Conservation (phyloP, 2,329 filamentous ascomycete genomes). For the Alternaria brassicicola region DNA sequence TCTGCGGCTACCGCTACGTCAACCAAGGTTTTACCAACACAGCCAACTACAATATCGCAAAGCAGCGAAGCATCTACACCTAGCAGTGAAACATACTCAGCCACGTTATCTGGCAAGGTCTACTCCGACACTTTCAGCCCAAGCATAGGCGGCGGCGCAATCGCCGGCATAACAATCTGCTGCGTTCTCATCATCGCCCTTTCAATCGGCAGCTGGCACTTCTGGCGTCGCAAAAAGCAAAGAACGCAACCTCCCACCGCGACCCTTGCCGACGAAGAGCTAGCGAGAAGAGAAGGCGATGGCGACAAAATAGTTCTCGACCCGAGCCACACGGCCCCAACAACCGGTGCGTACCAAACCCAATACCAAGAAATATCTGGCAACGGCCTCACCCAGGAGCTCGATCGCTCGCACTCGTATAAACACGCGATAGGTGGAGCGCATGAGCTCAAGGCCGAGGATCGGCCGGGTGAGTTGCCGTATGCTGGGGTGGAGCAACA, state of each 20-base stretch:
- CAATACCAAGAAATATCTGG: neutral
- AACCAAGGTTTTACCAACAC: too few relatives aligned
- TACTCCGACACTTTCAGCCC: neutral
- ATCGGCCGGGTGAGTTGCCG: neutral
- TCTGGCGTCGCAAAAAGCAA: neutral
- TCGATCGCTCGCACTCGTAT: neutral
- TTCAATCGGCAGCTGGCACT: neutral
- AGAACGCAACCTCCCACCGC: neutral
- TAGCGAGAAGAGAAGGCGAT: neutral
- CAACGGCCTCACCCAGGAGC: neutral
- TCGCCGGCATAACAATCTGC: neutral
- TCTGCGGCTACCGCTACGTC: too few relatives aligned
- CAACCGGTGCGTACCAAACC: neutral
- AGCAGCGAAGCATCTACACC: neutral
- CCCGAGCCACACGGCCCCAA: fast-evolving
- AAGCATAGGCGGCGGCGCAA: neutral
- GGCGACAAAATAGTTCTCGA: neutral
- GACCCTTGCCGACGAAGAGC: neutral
- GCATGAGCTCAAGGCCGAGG: neutral
- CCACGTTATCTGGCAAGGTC: too few relatives aligned
- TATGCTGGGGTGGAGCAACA: neutral
- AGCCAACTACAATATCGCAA: neutral
- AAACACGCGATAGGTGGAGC: fast-evolving
- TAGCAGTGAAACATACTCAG: too few relatives aligned
- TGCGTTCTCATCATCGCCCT: neutral